Evolutionary conservation across 441 rosid species (phyloP), one percentile per base, ranked within the genome.

Genomic region (Hypseocharis bilobata): DNA sequence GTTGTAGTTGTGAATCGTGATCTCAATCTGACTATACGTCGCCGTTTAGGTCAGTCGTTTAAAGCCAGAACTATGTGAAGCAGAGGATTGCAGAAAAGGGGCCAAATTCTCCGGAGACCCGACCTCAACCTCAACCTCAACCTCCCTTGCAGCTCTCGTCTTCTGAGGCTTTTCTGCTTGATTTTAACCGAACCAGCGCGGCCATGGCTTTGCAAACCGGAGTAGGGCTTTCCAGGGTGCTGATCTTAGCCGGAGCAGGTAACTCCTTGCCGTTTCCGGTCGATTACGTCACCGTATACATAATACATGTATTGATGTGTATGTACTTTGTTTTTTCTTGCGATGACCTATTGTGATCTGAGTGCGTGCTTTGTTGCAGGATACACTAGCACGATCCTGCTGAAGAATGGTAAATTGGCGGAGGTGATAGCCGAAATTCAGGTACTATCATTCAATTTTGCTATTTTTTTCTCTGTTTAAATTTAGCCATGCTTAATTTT

Each of bases 211-310:
- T 44, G 64, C 70, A 67, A 32, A 17, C 44, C 57, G 58, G 70
- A 30, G 14, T 67, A 44, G 70, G 70, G 10, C 56, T 67, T 1
- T 67, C 70, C 27, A 67, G 29, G 70, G 44, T 67, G 64, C 64
- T 67, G n/a, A 11, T 67, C 55, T 57, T 67, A 8, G 54, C 25
- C 54, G 54, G 54, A 47, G 54, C 54, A 47, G 54, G 54, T 47
- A 47, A 47, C 4, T 47, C 23, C 54, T 47, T 19, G 17, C 25
- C 22, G 0, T 32, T 32, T 32, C 7, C 7, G 36, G 36, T 32
- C 36, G 36, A 32, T n/a, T n/a, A n/a, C n/a, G n/a, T n/a, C n/a
- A n/a, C n/a, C n/a, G 6, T n/a, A 8, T 17, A 5, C 11, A 1
- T 45, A 1, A 6, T n/a, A 17, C 22, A 45, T 45, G 10, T 32